Conservation (phyloP, 2,329 filamentous ascomycete genomes). For the Neurospora crassa region DNA sequence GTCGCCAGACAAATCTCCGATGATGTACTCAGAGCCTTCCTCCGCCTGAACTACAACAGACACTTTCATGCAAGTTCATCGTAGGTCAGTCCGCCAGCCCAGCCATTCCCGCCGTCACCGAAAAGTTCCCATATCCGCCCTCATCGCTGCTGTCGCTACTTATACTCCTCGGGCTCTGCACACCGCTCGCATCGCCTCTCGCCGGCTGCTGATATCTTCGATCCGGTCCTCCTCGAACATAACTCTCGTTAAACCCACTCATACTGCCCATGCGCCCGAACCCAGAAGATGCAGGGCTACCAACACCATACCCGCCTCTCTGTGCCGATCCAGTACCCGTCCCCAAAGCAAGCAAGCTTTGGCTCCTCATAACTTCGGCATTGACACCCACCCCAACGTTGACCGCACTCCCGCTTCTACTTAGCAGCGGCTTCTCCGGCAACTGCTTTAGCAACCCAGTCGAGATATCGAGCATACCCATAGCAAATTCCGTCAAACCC, state of each 20-base stretch:
- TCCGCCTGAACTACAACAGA: background rate
- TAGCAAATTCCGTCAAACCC: constrained; percentile 58
- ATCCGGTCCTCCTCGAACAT: constrained; percentile 3
- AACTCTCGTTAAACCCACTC: constrained; percentile 9
- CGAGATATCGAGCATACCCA: constrained; percentile 67
- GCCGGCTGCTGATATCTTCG: constrained; percentile 33
- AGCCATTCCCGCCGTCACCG: constrained; percentile 21
- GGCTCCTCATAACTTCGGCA: constrained; percentile 29
- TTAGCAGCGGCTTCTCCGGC: constrained; percentile 61
- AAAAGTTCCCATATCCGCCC: constrained; percentile 39
- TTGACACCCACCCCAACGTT: constrained; percentile 43
- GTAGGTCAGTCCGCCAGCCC: constrained; percentile 15
- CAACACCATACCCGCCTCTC: constrained; percentile 22
- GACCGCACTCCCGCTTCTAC: constrained; percentile 39
- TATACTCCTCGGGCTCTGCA: constrained; percentile 41
- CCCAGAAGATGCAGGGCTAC: constrained; percentile 10
- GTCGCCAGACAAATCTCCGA: background rate
- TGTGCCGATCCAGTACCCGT: constrained; percentile 19
- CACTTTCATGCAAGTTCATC: background rate
- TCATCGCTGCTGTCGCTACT: constrained; percentile 46
- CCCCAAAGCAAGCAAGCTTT: constrained; percentile 28
- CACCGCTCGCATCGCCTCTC: constrained; percentile 39
- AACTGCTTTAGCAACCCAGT: constrained; percentile 59
- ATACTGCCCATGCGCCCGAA: constrained; percentile 23
- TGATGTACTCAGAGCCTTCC: background rate